Base-by-base conservation (phyloP, 2,329 filamentous ascomycete species). In the Colletotrichum sp. region DNA sequence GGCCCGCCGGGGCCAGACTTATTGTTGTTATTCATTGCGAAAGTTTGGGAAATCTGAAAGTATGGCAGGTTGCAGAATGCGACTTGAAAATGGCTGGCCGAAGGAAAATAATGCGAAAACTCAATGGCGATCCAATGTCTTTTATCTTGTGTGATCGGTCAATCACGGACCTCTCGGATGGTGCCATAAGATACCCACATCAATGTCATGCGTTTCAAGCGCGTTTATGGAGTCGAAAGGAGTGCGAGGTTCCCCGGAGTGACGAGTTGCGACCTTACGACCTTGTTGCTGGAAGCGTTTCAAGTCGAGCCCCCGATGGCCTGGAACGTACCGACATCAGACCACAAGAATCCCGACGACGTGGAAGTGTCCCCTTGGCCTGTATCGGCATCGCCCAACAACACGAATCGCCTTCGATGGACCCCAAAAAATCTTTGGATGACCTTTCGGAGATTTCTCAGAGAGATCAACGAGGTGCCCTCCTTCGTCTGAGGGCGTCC, bases 201-300 rank as follows among this genome's bases (percentile, higher is more conserved):
- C 7, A 32, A 32, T 68, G 34, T 5, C 28, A 59, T 57, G 69
- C 63, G 69, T 75, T 75, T 75, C 52, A 72, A 28, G n/a, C 3
- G 24, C 21, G 30, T 21, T 68, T 18, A 68, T 63, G 72, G 24
- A n/a, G 34, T 49, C 34, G 34, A 28, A 18, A 12, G 21, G 10
- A 36, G 36, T 21, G 32, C 16, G 44, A 30, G 62, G 64, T 59
- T 30, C 39, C 57, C 63, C 28, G n/a, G n/a, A 13, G n/a, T 36
- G 32, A 63, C 18, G 63, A 26, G 12, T 57, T 52, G 55, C 49
- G 39, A 68, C 39, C 72, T 52, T 72, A 64, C 69, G 68, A 72
- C 24, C 39, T 32, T 72, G 69, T 62, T 52, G 70, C 72, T 72
- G 55, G 39, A 63, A 30, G 24, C 30, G 73, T 75, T 72, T 75